These are phyloP conservation scores for Penicillium sp. DNA, from an alignment of 2,329 filamentous ascomycete species.

Conservation along the genomic window DNA sequence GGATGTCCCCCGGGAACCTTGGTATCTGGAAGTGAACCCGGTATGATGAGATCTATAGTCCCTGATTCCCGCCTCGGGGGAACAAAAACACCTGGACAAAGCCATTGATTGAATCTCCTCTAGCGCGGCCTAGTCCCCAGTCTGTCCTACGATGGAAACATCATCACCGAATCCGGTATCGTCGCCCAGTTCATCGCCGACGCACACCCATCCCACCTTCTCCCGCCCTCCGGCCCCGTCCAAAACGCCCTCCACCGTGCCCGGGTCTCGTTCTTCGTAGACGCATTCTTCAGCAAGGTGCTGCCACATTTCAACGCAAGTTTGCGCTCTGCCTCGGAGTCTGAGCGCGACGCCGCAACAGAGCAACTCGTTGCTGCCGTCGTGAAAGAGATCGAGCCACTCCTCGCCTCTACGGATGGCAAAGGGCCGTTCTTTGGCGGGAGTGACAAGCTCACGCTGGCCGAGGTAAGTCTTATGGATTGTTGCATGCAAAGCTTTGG, in stretches of 20 bases:
- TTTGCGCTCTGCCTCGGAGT: constrained; percentile 44
- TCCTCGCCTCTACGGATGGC: constrained; percentile 49
- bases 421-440: constrained; percentile 59
- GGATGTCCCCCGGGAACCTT: constrained; percentile 58
- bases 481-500: background rate
- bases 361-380: constrained; percentile 52
- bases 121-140: constrained; percentile 67
- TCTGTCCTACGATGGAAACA: constrained; percentile 61
- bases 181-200: constrained; percentile 65
- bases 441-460: constrained; percentile 60
- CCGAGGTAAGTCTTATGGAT: constrained; percentile 57
- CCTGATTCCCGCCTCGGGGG: no score
- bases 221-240: constrained; percentile 50
- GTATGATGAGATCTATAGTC: constrained; percentile 29
- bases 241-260: constrained; percentile 59
- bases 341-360: constrained; percentile 47
- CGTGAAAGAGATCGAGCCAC: constrained; percentile 66
- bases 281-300: constrained; percentile 62
- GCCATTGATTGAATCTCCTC: no score
- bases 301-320: constrained; percentile 45
- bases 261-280: constrained; percentile 64
- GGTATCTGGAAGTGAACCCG: constrained; percentile 72
- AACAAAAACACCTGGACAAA: no score
- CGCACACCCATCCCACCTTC: constrained; percentile 60
- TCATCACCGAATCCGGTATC: constrained; percentile 67